phyloP scores from a whole-genome alignment of 805 yeast genomes.

The Myxozyma melibiosi region DNA sequence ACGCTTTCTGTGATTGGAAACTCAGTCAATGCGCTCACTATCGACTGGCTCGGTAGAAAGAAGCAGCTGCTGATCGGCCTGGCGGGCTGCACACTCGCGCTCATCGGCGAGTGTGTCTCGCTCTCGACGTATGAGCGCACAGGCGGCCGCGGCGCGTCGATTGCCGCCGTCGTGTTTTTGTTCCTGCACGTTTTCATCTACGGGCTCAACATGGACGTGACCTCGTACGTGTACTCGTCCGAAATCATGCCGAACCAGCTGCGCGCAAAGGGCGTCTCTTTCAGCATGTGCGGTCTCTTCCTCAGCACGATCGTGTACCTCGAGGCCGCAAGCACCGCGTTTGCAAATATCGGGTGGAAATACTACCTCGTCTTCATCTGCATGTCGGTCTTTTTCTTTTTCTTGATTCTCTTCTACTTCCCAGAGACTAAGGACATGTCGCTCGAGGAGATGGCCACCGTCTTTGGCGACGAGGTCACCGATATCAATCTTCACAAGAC shows the following conservation, averaged over 20 bases:
- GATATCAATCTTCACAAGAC: constrained; percentile 10
- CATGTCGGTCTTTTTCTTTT: constrained; percentile 6
- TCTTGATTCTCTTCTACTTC: constrained; percentile 6
- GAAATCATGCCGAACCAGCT: constrained; percentile 15
- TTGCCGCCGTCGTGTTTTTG: constrained; percentile 15
- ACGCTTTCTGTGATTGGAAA: constrained; percentile 12
- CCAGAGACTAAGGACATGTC: constrained; percentile 14
- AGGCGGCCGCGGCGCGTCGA: constrained; percentile 3
- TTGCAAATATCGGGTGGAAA: constrained; percentile 21
- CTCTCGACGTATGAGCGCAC: constrained; percentile 12
- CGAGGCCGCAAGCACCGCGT: constrained; percentile 19
- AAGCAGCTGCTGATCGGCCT: constrained; percentile 9
- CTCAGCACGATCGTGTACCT: constrained; percentile 10
- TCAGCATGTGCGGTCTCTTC: constrained; percentile 12
- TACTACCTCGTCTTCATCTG: constrained; percentile 54
- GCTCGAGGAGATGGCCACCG: constrained; percentile 7
- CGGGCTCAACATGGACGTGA: constrained; percentile 15
- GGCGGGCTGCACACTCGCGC: constrained; percentile 10
- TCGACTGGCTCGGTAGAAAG: constrained; percentile 19
- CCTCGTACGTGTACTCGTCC: constrained; percentile 45
- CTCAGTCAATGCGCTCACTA: constrained; percentile 8
- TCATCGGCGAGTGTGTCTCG: constrained; percentile 11
- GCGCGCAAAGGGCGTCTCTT: constrained; percentile 18
- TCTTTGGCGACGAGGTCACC: constrained; percentile 16
- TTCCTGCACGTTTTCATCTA: constrained; percentile 12